A percentile compares a stretch with the other conserved stretches of the same genome.
phyloP scores from a whole-genome alignment of 331 rosid species.

The Quercus lobata region DNA sequence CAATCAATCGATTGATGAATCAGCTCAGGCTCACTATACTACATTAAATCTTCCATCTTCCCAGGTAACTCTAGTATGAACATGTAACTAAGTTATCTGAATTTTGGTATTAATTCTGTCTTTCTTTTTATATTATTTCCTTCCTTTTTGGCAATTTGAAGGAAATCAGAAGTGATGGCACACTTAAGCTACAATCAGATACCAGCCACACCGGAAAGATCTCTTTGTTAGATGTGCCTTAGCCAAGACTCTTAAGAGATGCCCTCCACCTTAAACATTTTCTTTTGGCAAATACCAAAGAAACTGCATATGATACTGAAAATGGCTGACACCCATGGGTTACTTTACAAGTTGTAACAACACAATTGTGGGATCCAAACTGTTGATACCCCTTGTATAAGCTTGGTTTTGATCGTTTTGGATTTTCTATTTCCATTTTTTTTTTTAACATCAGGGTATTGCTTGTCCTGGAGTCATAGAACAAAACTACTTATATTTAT shows the following conservation, averaged over 20 bases:
- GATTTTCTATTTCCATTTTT: too few relatives aligned
- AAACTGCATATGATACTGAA: slow-evolving; percentile 17
- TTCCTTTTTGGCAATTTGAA: slow-evolving; percentile 14
- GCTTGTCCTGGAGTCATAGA: too few relatives aligned
- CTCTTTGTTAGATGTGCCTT: slow-evolving; percentile 38
- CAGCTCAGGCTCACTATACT: slow-evolving; percentile 33
- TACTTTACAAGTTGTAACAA: neutral
- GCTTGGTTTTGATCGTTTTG: too few relatives aligned
- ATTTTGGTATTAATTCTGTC: slow-evolving; percentile 3
- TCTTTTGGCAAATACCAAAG: slow-evolving; percentile 1
- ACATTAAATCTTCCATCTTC: slow-evolving; percentile 26
- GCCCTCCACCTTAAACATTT: slow-evolving; percentile 2
- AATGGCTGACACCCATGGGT: slow-evolving; percentile 14
- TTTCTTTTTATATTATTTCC: neutral
- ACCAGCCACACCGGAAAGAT: slow-evolving; percentile 31
- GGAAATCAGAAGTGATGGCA: slow-evolving; percentile 33
- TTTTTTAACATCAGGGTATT: too few relatives aligned
- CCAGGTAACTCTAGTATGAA: slow-evolving; percentile 27
- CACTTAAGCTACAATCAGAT: slow-evolving; percentile 35
- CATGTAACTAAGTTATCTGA: neutral
- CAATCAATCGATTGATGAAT: slow-evolving; percentile 22
- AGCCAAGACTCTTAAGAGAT: slow-evolving; percentile 13
- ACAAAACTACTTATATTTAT: too few relatives aligned
- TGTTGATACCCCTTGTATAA: neutral
- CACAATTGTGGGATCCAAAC: neutral